Conservation (phyloP, 495 filamentous ascomycete species). For the Penicillium malachiteum region DNA sequence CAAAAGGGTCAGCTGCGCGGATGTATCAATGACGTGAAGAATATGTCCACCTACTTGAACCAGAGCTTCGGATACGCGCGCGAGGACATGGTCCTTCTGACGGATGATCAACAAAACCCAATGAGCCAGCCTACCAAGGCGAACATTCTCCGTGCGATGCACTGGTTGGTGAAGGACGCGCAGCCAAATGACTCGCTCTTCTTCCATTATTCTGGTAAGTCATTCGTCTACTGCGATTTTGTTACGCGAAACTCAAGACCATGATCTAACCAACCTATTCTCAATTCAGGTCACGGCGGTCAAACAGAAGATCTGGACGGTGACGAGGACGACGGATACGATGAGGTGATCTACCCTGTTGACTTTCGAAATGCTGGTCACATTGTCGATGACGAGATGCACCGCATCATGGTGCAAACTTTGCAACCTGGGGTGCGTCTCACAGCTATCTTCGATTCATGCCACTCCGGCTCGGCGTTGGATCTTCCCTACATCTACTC, state of each 20-base stretch:
- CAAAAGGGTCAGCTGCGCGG: conserved; percentile 89
- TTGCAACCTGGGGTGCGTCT: conserved; percentile 82
- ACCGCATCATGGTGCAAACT: conserved; percentile 89
- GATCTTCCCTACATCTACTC: conserved; percentile 98
- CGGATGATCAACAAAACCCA: conserved; percentile 94
- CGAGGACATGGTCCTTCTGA: conserved; percentile 97
- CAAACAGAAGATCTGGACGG: conserved; percentile 96
- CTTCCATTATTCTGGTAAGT: conserved; percentile 94
- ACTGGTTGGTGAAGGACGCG: conserved; percentile 97
- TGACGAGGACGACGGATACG: conserved; percentile 92
- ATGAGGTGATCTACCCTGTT: conserved; percentile 97
- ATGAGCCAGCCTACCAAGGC: conserved; percentile 96
- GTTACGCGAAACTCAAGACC: background rate
- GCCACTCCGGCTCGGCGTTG: conserved; percentile 93
- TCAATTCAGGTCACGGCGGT: conserved; percentile 76
- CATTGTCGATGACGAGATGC: conserved; percentile 98
- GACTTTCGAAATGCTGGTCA: conserved; percentile 89
- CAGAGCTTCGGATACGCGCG: conserved; percentile 89
- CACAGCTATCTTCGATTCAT: conserved; percentile 99
- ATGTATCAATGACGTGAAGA: conserved; percentile 98
- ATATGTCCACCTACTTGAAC: conserved; percentile 91
- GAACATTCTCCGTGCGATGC: conserved; percentile 96
- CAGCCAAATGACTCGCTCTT: conserved; percentile 93
- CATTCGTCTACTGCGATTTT: background rate
- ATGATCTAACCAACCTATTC: background rate